These are phyloP conservation scores for Botrytis fabae DNA, from an alignment of 2,329 filamentous ascomycete species.

Conservation along the genomic window DNA sequence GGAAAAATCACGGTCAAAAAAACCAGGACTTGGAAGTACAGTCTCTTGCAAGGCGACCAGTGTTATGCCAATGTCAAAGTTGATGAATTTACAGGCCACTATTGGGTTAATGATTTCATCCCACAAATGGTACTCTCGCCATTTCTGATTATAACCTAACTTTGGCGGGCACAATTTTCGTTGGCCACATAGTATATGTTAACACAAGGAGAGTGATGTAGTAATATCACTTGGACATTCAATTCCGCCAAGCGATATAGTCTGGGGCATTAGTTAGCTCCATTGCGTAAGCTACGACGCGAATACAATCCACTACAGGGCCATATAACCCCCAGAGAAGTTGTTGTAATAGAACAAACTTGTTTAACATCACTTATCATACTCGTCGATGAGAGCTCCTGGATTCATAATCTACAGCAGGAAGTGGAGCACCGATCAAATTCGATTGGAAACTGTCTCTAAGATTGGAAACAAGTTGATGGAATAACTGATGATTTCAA, in stretches of 20 bases:
- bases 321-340: background rate
- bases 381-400: background rate
- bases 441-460: background rate
- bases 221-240: background rate
- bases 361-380: background rate
- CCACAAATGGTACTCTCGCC: no score
- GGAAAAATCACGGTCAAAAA: no score
- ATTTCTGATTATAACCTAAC: no score
- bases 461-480: background rate
- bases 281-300: background rate
- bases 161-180: no score
- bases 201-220: background rate
- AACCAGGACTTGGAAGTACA: background rate
- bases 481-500: fast-evolving
- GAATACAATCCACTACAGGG: background rate
- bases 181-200: no score
- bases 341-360: background rate
- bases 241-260: background rate
- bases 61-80: background rate
- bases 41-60: background rate
- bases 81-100: background rate
- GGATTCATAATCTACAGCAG: background rate
- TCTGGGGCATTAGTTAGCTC: background rate
- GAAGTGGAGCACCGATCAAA: background rate
- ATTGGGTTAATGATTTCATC: background rate